These are phyloP conservation scores for Neurospora tetrasperma DNA, from an alignment of 495 filamentous ascomycete genomes.

Conservation along the genomic window DNA sequence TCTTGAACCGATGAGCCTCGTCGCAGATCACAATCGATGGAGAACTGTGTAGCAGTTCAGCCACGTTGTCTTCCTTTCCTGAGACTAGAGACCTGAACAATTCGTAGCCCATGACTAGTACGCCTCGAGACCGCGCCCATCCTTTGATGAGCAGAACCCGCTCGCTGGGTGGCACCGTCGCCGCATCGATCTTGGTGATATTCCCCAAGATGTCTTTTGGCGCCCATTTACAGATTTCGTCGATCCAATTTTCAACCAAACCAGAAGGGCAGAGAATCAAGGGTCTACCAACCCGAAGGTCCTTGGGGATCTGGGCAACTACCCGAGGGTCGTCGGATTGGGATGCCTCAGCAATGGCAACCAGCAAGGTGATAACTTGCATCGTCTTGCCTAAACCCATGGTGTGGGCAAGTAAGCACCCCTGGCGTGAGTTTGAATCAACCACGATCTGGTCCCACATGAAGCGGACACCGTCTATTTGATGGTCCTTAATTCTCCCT, in stretches of 20 bases:
- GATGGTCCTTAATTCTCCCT: conserved; percentile 42
- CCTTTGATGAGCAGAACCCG: conserved; percentile 36
- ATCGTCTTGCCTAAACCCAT: conserved; percentile 95
- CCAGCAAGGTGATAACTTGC: conserved; percentile 73
- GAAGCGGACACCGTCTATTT: conserved; percentile 66
- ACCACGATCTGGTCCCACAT: conserved; percentile 76
- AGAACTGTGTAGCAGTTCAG: conserved; percentile 39
- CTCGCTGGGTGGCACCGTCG: conserved; percentile 9
- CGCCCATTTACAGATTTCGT: conserved; percentile 65
- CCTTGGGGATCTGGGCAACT: conserved; percentile 52
- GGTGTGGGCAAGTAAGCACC: conserved; percentile 80
- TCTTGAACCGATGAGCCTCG: conserved; percentile 78
- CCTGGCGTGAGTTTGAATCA: conserved; percentile 43
- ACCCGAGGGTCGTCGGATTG: conserved; percentile 46
- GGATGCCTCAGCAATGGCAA: conserved; percentile 59
- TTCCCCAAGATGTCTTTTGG: conserved; percentile 42
- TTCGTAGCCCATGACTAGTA: conserved; percentile 64
- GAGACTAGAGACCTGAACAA: conserved; percentile 42
- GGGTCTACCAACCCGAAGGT: conserved; percentile 50
- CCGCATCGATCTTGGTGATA: conserved; percentile 38
- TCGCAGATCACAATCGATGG: conserved; percentile 78
- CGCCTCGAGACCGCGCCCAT: conserved; percentile 59
- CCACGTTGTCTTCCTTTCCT: conserved; percentile 17
- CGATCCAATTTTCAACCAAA: conserved; percentile 71
- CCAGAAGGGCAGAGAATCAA: conserved; percentile 67